Base-by-base conservation (phyloP, 768 basidiomycete genomes). In the Tricholoma sp. region DNA sequence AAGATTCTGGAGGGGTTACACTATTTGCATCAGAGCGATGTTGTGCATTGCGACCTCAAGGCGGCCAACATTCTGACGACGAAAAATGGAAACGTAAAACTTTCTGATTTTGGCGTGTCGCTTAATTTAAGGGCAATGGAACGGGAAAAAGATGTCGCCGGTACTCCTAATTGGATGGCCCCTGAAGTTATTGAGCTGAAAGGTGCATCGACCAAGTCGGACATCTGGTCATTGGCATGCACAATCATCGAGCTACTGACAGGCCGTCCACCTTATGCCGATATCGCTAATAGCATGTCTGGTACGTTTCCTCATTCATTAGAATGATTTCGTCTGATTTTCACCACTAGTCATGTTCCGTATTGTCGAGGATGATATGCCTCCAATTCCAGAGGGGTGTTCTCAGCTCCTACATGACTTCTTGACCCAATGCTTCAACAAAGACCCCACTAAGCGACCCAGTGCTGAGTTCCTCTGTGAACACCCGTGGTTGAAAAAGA, bases 101-200 rank as follows among this genome's bases (percentile, higher is more conserved):
- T 99, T 3, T 90, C 94, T 7, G 96, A 99, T 70, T 98, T 99
- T 70, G 96, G 96, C 47, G 96, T 98, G 12, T 98, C 95, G 20
- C 85, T 98, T 59, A 97, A 96, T 70, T 80, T 98, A 64, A 85
- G 91, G 48, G 94, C 94, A 0, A 85, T 98, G 81, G 89, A 88
- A 63, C 80, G 83, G 24, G 89, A 91, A 66, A 86, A 90, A 67
- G 90, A 89, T 63, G 89, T 93, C 28, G 88, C 90, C 7, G 96
- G 96, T 9, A 99, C 96, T 9, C 96, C 96, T 12, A 96, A 98
- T 65, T 99, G 96, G 96, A 98, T 99, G 94, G 95, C 95, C 10
- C 96, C 96, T 2, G 96, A 99, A 71, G 91, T 98, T 51, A 98
- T 99, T 59, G 88, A 94, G 68, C 81, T 98, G 54, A 89, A 94